Conservation (phyloP, 2,329 filamentous ascomycete species). For the Chrysosporium keratinophilum region DNA sequence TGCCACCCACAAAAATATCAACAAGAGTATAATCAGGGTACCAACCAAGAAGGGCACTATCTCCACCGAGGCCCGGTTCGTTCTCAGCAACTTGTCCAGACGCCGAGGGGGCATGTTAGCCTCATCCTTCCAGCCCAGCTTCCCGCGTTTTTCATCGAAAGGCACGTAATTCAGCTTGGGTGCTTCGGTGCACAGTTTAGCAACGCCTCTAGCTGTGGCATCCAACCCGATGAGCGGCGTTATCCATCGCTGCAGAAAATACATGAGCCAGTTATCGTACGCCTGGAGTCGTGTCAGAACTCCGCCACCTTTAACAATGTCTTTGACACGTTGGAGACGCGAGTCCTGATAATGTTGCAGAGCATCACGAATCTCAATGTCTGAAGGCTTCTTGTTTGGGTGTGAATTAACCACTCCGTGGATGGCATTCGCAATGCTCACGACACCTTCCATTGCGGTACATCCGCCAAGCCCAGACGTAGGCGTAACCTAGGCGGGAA, state of each 20-base stretch:
- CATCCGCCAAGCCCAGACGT: slow-evolving; percentile 2
- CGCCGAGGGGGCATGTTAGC: no score
- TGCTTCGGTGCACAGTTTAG: neutral
- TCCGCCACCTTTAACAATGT: neutral
- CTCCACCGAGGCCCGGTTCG: no score
- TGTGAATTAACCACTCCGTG: neutral
- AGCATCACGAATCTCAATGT: neutral
- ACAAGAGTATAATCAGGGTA: no score
- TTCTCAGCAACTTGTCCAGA: no score
- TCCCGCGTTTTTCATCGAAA: neutral
- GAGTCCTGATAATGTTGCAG: neutral
- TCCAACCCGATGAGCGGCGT: neutral
- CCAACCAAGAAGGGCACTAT: no score
- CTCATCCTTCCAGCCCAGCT: neutral
- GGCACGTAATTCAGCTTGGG: slow-evolving; percentile 2
- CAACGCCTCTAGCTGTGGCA: neutral
- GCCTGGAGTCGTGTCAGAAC: slow-evolving; percentile 3
- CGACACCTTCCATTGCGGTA: slow-evolving; percentile 7
- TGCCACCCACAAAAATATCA: no score
- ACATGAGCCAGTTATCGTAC: neutral
- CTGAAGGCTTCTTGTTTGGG: neutral
- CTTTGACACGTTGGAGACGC: neutral
- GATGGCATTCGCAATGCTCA: neutral
- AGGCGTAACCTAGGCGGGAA: slow-evolving; percentile 1
- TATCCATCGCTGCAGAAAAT: slow-evolving; percentile 5